Percentiles rank a stretch among this genome's conserved stretches.
phyloP scores from a whole-genome alignment of 1,139 yeast species.

The Hansenula sp. region DNA sequence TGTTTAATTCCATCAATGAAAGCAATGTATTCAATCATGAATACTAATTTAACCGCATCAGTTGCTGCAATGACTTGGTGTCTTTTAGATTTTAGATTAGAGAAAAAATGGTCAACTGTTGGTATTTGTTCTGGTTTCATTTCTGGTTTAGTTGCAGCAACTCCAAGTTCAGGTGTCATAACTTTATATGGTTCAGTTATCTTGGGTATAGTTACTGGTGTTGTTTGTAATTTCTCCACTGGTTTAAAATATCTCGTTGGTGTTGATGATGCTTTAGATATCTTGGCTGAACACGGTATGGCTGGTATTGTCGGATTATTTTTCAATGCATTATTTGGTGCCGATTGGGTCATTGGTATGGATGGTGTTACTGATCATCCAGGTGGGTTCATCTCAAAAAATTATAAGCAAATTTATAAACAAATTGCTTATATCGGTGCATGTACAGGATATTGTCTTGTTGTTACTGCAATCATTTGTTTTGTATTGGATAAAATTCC shows the following conservation, averaged over 20 bases:
- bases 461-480: conserved; percentile 74
- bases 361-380: conserved; percentile 77
- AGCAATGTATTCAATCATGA: conserved; percentile 71
- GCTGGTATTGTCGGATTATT: conserved; percentile 89
- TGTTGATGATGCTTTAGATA: conserved; percentile 92
- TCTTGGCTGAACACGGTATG: conserved; percentile 95
- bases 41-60: conserved; percentile 85
- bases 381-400: conserved; percentile 92
- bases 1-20: conserved; percentile 53
- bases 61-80: conserved; percentile 95
- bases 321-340: conserved; percentile 85
- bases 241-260: conserved; percentile 75
- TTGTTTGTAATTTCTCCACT: conserved; percentile 86
- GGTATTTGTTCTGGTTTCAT: conserved; percentile 94
- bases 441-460: conserved; percentile 68
- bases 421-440: conserved; percentile 84
- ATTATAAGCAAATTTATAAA: conserved; percentile 86
- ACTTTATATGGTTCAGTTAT: conserved; percentile 90
- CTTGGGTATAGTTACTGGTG: conserved; percentile 76
- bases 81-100: conserved; percentile 79
- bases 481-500: conserved; percentile 74
- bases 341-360: conserved; percentile 83
- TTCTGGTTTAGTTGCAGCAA: conserved; percentile 94
- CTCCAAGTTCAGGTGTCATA: conserved; percentile 89
- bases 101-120: conserved; percentile 89